Conservation (phyloP, 306 rosid species). For the Cajanus cajan region DNA sequence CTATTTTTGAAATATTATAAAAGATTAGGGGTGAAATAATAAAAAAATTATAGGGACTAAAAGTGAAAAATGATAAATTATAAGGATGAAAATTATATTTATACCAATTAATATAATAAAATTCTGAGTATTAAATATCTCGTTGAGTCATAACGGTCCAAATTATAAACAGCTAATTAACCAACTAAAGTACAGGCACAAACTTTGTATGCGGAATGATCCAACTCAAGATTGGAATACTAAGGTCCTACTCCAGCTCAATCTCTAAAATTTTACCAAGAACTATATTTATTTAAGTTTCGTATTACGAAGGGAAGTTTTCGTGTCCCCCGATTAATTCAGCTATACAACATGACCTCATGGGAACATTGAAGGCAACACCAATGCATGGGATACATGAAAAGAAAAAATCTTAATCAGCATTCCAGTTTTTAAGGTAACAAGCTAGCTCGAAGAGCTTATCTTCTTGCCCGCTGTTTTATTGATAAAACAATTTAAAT, state of each 20-base stretch:
- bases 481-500: slow-evolving; percentile 10
- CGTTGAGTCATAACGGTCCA: too few species aligned
- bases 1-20: too few species aligned
- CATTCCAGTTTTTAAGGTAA: neutral
- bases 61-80: too few species aligned
- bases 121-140: too few species aligned
- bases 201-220: neutral
- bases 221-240: too few species aligned
- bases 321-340: neutral
- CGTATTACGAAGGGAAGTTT: too few species aligned
- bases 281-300: neutral
- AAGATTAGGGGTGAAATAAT: too few species aligned
- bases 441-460: neutral
- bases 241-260: neutral
- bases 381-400: neutral
- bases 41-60: too few species aligned
- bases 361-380: neutral
- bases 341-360: neutral
- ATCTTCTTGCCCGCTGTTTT: slow-evolving; percentile 9
- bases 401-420: neutral
- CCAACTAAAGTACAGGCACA: neutral
- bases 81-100: too few species aligned
- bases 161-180: too few species aligned
- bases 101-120: too few species aligned
- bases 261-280: neutral